phyloP scores from a whole-genome alignment of 345 rosid species.

The Eucalyptus sp. region DNA sequence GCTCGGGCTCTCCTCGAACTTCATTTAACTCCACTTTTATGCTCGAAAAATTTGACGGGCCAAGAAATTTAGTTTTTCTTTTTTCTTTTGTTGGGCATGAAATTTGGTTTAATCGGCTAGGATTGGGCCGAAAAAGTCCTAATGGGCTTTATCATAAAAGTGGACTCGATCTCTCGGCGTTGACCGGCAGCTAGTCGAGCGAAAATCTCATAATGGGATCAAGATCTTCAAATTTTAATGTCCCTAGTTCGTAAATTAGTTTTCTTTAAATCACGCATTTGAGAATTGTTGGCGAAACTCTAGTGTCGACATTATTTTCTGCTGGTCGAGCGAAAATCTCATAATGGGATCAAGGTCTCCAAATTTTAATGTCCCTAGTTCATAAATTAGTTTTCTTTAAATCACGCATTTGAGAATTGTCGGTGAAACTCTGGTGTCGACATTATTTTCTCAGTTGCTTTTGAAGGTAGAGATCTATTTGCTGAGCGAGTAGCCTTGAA shows the following conservation, averaged over 20 bases:
- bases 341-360: not conserved
- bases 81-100: not conserved
- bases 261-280: not conserved
- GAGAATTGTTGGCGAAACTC: not conserved
- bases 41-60: not conserved
- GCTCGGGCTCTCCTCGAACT: not conserved
- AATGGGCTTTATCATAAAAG: not conserved
- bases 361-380: not conserved
- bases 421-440: fast-evolving
- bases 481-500: not conserved
- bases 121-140: not conserved
- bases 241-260: fast-evolving
- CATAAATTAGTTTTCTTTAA: not conserved
- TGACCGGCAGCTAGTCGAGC: fast-evolving
- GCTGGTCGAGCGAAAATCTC: fast-evolving
- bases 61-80: fast-evolving
- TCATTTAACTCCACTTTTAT: fast-evolving
- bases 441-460: not conserved
- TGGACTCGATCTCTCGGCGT: not conserved
- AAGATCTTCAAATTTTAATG: not conserved
- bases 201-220: not conserved
- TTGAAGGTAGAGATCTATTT: not conserved
- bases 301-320: fast-evolving
- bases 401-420: not conserved
- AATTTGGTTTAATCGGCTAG: not conserved